Base-by-base conservation (phyloP, 176 grass and related monocot genomes). In the Ensete glaucum region DNA sequence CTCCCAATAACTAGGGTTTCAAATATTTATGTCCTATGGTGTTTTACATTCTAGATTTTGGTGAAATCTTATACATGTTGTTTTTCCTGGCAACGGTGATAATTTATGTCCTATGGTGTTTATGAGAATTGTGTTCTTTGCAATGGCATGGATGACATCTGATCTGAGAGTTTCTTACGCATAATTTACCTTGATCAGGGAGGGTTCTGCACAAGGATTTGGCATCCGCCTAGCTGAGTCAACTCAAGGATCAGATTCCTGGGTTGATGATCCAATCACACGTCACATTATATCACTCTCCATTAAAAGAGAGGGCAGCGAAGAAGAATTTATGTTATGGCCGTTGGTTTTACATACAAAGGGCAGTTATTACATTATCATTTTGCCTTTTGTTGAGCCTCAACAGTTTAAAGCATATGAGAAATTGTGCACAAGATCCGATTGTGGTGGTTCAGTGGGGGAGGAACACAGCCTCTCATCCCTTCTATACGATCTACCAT, bases 211-310 rank as follows among this genome's bases (percentile, higher is more conserved):
- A 19, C 79, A 80, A 0, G 84, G 94, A 76, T 98, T 83, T 80
- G 90, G 94, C 26, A 83, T 91, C 70, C 86, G 90, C 11, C 84
- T 85, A 55, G 82, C 53, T 10, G 20, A 71, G 23, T 98, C 94
- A 76, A 68, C 77, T 73, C 59, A 66, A 16, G 90, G 88, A 69
- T 92, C 80, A 0, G 94, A 97, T 89, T 93, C 88, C 48, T 97
- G 85, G 87, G 81, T 97, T 2, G 94, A 97, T 83, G 94, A 97
- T 72, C 94, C 94, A 4, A 86, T 97, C 59, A 87, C 88, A 50
- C 94, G 83, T 57, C 83, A 97, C 52, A 81, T 97, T 62, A 87
- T 91, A 73, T 81, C 94, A 2, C 86, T 97, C 65, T 64, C 64
- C 64, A 83, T 97, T 12, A 53, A 59, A 50, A 82, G 69, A 83